Evolutionary conservation across 805 yeast species (phyloP), one percentile per base, ranked within the genome.

Genomic region (Dipodascopsis uninucleata): DNA sequence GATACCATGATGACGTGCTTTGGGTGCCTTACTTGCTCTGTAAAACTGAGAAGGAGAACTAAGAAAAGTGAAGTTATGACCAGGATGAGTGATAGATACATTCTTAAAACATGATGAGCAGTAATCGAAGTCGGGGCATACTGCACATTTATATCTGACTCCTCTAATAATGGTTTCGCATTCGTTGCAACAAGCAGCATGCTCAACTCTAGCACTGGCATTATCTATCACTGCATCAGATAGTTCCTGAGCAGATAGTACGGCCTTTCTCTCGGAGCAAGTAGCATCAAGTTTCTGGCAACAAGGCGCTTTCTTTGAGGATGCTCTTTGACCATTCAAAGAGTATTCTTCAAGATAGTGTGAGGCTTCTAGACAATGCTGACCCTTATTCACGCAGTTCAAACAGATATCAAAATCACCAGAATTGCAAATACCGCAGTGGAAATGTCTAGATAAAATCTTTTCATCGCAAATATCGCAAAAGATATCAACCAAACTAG

Each of bases 81-180:
- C 43, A 1, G 52, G 48, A 37, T 59, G 62, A 6, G 23, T 37
- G n/a, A 23, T 17, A 20, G 25, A 32, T n/a, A 22, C 45, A 3
- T 32, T 24, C 20, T 24, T 44, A 43, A 59, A 61, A 46, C 74
- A 69, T 1, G 37, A 23, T 17, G 63, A 61, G 59, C 81, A 76
- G 43, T 74, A 61, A 58, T 76, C 79, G 59, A 64, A 75, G 53
- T 77, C 72, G 4, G 62, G 58, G 56, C 82, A 77, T 16, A 63
- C 62, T 38, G 69, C 55, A 56, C 82, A 77, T 48, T 67, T 68
- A 61, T 61, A 75, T 31, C 81, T 69, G 3, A 59, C 54, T 3
- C 81, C 81, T 18, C 22, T 47, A 41, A 67, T 61, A 28, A 36
- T 36, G 4, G 25, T 36, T 20, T 59, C 51, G 43, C 61, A 58